phyloP scores from a whole-genome alignment of 805 yeast species.

The Teunomyces lycoperdinae region DNA sequence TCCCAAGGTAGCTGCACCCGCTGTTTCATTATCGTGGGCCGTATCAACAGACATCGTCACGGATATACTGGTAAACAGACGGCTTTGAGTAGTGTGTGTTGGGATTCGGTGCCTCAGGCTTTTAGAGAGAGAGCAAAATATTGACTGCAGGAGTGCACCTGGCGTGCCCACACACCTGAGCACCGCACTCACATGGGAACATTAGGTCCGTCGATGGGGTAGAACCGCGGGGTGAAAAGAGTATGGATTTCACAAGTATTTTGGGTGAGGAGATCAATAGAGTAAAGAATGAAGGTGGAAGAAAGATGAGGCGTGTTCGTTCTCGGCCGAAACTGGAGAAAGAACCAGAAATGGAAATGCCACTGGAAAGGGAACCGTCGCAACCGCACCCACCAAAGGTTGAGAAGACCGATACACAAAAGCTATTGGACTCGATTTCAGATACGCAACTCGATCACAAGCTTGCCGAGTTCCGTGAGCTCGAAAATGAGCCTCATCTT shows the following conservation, averaged over 20 bases:
- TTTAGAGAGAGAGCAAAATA: not conserved
- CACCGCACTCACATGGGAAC: not conserved
- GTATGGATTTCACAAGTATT: slow-evolving; percentile 49
- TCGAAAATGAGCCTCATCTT: slow-evolving; percentile 6
- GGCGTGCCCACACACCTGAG: not conserved
- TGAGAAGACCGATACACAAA: slow-evolving; percentile 11
- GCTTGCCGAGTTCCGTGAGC: slow-evolving; percentile 17
- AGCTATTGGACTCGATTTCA: slow-evolving; percentile 9
- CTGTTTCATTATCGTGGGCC: not conserved
- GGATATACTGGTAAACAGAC: not conserved
- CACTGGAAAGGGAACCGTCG: not conserved
- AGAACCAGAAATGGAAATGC: slow-evolving; percentile 1
- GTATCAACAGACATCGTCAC: not conserved
- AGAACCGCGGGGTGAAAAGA: not conserved
- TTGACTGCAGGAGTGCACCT: not conserved
- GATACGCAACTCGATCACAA: slow-evolving; percentile 23
- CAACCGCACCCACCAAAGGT: not conserved
- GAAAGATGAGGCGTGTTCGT: slow-evolving; percentile 6
- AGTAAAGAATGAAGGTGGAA: slow-evolving; percentile 30
- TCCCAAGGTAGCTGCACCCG: not conserved
- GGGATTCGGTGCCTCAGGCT: not conserved
- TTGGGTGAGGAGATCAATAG: slow-evolving; percentile 48
- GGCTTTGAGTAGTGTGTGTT: not conserved
- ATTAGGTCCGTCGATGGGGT: not conserved
- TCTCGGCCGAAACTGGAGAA: slow-evolving; percentile 9